Percentiles rank a stretch among this genome's conserved stretches.
Evolutionary conservation across 805 yeast species (phyloP).

Genomic region (Cyberlindnera veronae): DNA sequence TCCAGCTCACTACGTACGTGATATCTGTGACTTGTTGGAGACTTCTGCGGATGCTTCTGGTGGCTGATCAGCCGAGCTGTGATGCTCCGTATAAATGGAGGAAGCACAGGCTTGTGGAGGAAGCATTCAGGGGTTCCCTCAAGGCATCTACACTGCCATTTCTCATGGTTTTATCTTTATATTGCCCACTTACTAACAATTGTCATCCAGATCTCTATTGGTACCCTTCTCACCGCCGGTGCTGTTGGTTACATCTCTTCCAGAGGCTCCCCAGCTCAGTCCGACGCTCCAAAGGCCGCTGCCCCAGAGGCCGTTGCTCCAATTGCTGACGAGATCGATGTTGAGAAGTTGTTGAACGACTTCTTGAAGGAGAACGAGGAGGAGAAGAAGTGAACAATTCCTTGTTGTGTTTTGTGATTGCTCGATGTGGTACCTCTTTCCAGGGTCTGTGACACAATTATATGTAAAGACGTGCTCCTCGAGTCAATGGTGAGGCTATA

Average conservation of each 20-base stretch:
- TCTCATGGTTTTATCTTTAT: not conserved
- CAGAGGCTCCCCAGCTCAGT: conserved; percentile 23
- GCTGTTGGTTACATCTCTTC: conserved; percentile 29
- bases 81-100: too few species aligned
- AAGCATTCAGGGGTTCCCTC: not conserved
- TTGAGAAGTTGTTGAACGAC: conserved; percentile 32
- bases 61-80: not conserved
- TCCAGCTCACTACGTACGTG: conserved; percentile 28
- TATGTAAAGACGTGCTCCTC: not conserved
- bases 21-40: not conserved
- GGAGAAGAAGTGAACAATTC: conserved; percentile 2
- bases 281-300: conserved; percentile 18
- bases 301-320: conserved; percentile 26
- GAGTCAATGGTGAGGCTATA: not conserved
- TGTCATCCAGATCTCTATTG: conserved; percentile 30
- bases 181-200: not conserved
- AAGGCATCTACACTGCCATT: not conserved
- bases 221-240: conserved; percentile 31
- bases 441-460: too few species aligned
- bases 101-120: too few species aligned
- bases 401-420: too few species aligned
- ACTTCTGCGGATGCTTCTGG: not conserved
- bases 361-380: conserved; percentile 30
- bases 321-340: conserved; percentile 27
- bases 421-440: too few species aligned